These are phyloP conservation scores for Penicillium psychrosexuale DNA, from an alignment of 2,329 filamentous ascomycete species.

Conservation along the genomic window DNA sequence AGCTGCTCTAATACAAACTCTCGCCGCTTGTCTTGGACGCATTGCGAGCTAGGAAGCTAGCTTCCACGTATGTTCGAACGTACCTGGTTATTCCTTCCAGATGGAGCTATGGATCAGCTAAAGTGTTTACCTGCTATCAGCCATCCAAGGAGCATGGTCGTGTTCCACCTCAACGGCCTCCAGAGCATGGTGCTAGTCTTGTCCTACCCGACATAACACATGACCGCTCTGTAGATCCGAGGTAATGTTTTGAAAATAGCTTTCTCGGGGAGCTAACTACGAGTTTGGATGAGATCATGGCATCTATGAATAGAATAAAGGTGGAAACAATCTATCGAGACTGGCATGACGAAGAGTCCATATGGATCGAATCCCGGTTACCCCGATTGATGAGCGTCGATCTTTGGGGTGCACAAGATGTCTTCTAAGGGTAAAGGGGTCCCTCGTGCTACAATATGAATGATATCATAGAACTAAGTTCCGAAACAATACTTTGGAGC, in stretches of 20 bases:
- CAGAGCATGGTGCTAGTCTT: constrained; percentile 1
- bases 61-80: not conserved
- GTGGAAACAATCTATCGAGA: not conserved
- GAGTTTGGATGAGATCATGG: not conserved
- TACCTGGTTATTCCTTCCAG: not conserved
- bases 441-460: not conserved
- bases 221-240: not conserved
- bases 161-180: constrained; percentile 22
- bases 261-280: not conserved
- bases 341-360: not conserved
- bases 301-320: not conserved
- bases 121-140: not conserved
- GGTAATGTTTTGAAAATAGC: not conserved
- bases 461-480: not conserved
- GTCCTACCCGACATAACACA: not conserved
- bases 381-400: not conserved
- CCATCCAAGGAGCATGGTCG: not conserved
- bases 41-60: not conserved
- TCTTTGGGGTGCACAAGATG: not conserved
- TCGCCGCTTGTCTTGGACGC: not conserved
- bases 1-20: not conserved
- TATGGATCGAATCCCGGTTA: not conserved
- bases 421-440: not conserved
- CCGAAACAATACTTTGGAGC: not conserved
- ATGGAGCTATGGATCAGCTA: not conserved